Base-by-base conservation (phyloP, 1,284 basidiomycete genomes). In the Trametes polyzona region DNA sequence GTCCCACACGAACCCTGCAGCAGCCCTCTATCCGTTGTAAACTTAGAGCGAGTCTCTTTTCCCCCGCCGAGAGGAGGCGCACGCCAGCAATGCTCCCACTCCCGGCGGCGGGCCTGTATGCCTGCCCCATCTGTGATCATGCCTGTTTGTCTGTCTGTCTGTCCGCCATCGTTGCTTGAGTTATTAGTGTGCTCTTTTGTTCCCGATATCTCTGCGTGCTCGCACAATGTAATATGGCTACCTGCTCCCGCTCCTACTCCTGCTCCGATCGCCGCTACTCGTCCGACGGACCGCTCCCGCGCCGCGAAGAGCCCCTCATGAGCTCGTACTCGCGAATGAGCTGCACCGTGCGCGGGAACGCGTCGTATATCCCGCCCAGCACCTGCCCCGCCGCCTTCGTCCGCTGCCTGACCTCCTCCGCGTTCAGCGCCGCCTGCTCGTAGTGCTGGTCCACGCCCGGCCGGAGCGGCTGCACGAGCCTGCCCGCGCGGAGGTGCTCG, bases 281-380 rank as follows among this genome's bases (percentile, higher is more conserved):
- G n/a, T n/a, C n/a, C n/a, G n/a, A n/a, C n/a, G n/a, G n/a, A n/a
- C n/a, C n/a, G n/a, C n/a, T 23, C 33, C 39, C 52, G 26, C 49
- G 54, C 29, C 30, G 55, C 40, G 48, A 53, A 16, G 63, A 19
- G 40, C 52, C 55, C 52, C 43, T 58, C 51, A 61, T 55, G 51
- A 57, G 36, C 40, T 63, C 58, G 65, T 78, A 77, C 21, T 75
- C 62, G 41, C 72, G 65, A 30, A 87, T 72, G 7, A 73, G 62
- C 23, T 67, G 63, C 33, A 84, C 71, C 4, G 86, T 77, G 27
- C 76, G 69, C 2, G 87, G 86, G 61, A 75, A 87, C 17, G 75
- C 72, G 35, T 65, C 61, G 65, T 77, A 73, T 52, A 90, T 79
- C 27, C 69, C 73, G 2, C 67, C 59, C 4, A 87, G 69, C 33